Evolutionary conservation across 306 rosid species (phyloP), one percentile per base, ranked within the genome.

Genomic region (Fragaria vesca): DNA sequence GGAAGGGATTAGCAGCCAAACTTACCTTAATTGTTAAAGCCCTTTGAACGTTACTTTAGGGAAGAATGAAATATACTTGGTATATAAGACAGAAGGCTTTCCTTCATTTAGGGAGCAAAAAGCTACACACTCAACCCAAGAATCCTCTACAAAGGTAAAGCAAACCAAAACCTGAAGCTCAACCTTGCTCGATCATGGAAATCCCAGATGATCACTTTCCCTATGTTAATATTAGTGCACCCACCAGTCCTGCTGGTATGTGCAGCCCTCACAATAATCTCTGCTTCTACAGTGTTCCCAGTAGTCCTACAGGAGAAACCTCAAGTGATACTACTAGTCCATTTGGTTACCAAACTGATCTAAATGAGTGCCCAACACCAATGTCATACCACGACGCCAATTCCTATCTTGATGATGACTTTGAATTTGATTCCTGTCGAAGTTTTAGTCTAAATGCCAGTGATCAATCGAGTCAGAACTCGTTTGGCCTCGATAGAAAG

Each of bases 211-310:
- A 84, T 42, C 42, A 32, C 10, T 76, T 58, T 38, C 55, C 72
- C 50, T 78, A 76, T 78, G 65, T 66, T 16, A 3, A 62, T 62
- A 62, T 52, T 55, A 90, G 85, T 72, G 79, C 87, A 66, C 74
- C 76, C 17, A 69, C 80, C 4, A 81, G 81, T 78, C 83, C 88
- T 43, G 68, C 88, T 36, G 65, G 75, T 45, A 71, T 76, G 50
- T 78, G 73, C 74, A 86, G 66, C 87, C 34, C 61, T 74, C 85
- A 80, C 45, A 36, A 58, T 20, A 80, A 76, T 69, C 65, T 87
- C 80, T 74, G 65, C 62, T 92, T 86, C 87, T 81, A 81, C 55
- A 94, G 98, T 75, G 91, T 78, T 51, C 97, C 97, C 78, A 83
- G 86, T 26, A 94, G 98, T 90, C 97, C 94, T 78, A 80, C 54